Conservation (phyloP, 129 eudicot genomes). For the Ambrosia trifida region DNA sequence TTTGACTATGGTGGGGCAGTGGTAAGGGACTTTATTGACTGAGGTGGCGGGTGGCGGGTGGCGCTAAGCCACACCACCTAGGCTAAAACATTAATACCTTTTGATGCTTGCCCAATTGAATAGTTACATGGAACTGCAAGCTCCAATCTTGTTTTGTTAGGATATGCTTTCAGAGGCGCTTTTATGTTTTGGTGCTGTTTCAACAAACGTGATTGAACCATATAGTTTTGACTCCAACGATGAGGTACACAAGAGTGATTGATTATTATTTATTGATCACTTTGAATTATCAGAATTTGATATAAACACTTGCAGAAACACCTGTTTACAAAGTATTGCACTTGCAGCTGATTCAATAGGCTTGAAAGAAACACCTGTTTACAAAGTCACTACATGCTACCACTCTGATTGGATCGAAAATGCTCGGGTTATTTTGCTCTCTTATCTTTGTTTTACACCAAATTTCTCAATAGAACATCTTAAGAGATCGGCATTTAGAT, state of each 20-base stretch:
- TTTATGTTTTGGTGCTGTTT: conserved; percentile 74
- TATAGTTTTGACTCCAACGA: no score
- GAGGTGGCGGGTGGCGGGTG: no score
- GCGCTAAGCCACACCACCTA: no score
- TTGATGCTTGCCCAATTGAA: conserved; percentile 9
- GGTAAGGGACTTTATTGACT: no score
- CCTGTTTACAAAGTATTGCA: conserved; percentile 66
- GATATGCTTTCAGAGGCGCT: conserved; percentile 73
- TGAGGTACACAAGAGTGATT: no score
- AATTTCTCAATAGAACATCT: background rate
- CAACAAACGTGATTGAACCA: conserved; percentile 74
- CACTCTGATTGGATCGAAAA: conserved; percentile 83
- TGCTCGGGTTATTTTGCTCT: conserved; percentile 48
- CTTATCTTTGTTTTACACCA: background rate
- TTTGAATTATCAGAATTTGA: background rate
- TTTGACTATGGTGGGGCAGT: no score
- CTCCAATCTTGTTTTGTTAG: conserved; percentile 29
- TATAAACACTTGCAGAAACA: conserved; percentile 45
- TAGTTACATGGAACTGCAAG: conserved; percentile 5
- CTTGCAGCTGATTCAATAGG: conserved; percentile 78
- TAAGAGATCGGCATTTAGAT: background rate
- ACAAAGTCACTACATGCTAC: conserved; percentile 57
- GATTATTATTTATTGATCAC: no score
- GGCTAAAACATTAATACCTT: no score
- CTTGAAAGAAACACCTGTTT: conserved; percentile 61